Base-by-base conservation (phyloP, 2,329 filamentous ascomycete genomes). In the Penicillium griseofulvum region DNA sequence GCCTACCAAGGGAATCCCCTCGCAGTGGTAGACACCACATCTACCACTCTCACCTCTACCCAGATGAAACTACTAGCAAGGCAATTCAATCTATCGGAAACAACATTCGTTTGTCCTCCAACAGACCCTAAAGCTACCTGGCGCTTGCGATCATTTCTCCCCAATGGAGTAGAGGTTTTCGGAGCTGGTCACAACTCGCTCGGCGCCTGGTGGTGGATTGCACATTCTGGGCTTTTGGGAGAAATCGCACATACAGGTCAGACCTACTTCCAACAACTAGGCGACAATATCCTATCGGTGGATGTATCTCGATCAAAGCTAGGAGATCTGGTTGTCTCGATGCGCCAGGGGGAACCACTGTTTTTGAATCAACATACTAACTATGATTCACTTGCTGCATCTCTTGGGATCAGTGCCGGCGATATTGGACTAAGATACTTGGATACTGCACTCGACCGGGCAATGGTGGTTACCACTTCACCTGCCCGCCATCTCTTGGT, bases 1-100 rank as follows among this genome's bases (percentile, higher is more conserved):
- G 49, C 61, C 34, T 63, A 56, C 41, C 56, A 63, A 52, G 62
- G 60, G 12, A 64, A 64, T 43, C 60, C 58, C 4, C 60, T 64
- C 19, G 60, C 58, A 16, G 60, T 64, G 11, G 58, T 64, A 28
- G 38, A 57, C 37, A 58, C 58, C 33, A 56, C 56, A 51, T 33
- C 49, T 37, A 17, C 49, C 39, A 37, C 55, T 12, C 57, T 62
- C 43, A 55, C 46, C 31, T 49, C 37, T 9, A 46, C 58, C 1
- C 58, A 62, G 41, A 64, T 64, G 60, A 46, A 59, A 55, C 47
- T 64, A 17, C 54, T 64, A 22, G 50, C 59, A 19, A 52, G 61
- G 26, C 59, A 63, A 49, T 63, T 63, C 51, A 63, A 63, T 38
- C 49, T 56, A 52, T 56, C 56, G 5, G 56, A 58, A 38, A 58